Evolutionary conservation across 106 monocot species (phyloP).

Genomic region (Triglochin maritima): DNA sequence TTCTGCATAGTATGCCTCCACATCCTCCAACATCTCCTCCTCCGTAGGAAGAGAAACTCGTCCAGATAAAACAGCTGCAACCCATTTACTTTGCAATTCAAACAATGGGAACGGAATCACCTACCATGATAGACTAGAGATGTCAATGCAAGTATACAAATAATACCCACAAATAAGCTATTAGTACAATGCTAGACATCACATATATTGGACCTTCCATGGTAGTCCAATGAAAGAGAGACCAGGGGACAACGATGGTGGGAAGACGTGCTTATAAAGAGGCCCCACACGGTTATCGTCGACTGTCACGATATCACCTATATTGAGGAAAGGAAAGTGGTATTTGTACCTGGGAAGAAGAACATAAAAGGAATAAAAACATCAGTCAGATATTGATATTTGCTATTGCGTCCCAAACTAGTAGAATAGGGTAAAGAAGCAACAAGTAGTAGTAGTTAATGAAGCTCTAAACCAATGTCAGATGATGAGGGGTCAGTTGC

Average conservation of each 20-base stretch:
- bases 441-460: no score
- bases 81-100: slow-evolving; percentile 97
- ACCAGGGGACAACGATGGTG: slow-evolving; percentile 47
- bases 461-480: background rate
- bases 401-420: background rate
- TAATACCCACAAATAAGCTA: background rate
- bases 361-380: background rate
- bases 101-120: slow-evolving; percentile 65
- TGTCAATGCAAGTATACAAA: background rate
- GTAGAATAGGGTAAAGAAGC: no score
- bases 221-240: slow-evolving; percentile 91
- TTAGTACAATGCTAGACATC: background rate
- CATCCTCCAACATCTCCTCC: slow-evolving; percentile 72
- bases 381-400: background rate
- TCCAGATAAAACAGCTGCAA: slow-evolving; percentile 70
- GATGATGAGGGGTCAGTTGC: background rate
- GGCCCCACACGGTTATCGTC: slow-evolving; percentile 92
- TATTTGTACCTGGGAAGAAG: slow-evolving; percentile 65
- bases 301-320: slow-evolving; percentile 45
- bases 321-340: slow-evolving; percentile 71
- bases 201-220: slow-evolving; percentile 50
- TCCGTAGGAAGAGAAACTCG: slow-evolving; percentile 44
- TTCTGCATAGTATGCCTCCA: slow-evolving; percentile 37
- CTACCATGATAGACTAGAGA: slow-evolving; percentile 14
- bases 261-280: slow-evolving; percentile 87